Base-by-base conservation (phyloP, 768 basidiomycete species). In the Neoboletus subvelutipes region DNA sequence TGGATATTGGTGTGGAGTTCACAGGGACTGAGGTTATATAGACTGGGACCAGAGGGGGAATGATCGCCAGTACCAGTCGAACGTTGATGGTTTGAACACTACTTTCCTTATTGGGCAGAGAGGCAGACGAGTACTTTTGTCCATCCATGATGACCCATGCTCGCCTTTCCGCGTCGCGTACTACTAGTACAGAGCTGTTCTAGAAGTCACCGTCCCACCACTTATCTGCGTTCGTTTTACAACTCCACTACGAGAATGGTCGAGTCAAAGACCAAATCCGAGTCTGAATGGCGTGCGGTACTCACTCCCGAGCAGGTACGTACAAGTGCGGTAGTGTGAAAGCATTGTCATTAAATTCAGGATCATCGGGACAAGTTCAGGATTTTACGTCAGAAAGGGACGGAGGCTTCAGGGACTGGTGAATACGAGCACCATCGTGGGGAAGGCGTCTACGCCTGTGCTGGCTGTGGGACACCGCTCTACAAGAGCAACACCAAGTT, bases 401-500 rank as follows among this genome's bases (percentile, higher is more conserved):
- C 95, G 1, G 95, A 98, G 66, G 65, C 70, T 8, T 75, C 92
- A 24, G 83, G 86, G 3, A 90, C 86, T 3, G 92, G 90, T n/a
- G 75, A 87, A 67, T 94, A 91, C 69, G 84, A 95, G 60, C 80
- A 93, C 54, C 80, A 83, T 71, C 70, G 70, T 24, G 82, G 76
- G 4, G 67, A 80, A 29, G 94, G 94, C 10, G 78, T 86, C 1
- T 96, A 94, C 68, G 64, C 74, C 43, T 95, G 94, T 67, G 87
- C 84, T 10, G 94, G 82, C 9, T 96, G 94, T 71, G 79, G 78
- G 36, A 84, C 91, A 3, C 87, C 93, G 1, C 75, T 97, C 48
- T 97, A 96, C 78, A 91, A 87, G 78, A 91, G 89, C 66, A 78
- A 78, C 28, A 94, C 92, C 61, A 97, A 97, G 75, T 97, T 96